Evolutionary conservation across 2,329 filamentous ascomycete genomes (phyloP), one percentile per base, ranked within the genome.

Genomic region (Colletotrichum truncatum): DNA sequence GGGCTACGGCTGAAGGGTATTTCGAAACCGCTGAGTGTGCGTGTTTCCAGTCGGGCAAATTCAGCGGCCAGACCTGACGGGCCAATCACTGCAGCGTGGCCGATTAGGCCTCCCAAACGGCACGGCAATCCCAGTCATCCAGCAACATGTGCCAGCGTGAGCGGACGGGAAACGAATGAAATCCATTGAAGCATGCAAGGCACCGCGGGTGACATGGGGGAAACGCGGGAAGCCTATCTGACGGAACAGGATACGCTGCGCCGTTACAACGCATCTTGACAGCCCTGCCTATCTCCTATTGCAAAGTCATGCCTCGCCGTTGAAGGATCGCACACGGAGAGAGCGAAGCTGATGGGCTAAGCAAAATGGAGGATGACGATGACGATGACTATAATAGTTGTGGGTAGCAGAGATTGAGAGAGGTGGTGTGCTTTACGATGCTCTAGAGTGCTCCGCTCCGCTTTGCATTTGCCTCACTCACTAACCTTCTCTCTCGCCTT

Each of bases 101-200:
- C 45, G 38, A 36, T 45, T 23, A 26, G 43, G 36, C 38, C 41
- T 7, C 23, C 28, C 49, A 51, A 36, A 48, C 51, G 52, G 16
- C 55, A 64, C 45, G 30, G 38, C 43, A 46, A 64, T 39, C 30
- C 63, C 59, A 56, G 58, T 55, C 38, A 25, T 32, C 41, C 38
- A 52, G 36, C 63, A 57, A 67, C 63, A 58, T 68, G 57, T 52
- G 34, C 66, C 46, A 64, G 58, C 57, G n/a, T 67, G 63, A 64
- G 57, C 57, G 63, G 48, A 64, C 52, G 63, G 57, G 32, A 63
- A 28, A 45, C 66, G 54, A 48, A 46, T 48, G 21, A 36, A 32
- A 59, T 12, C 43, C 48, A 64, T 49, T 39, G 14, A 41, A 25
- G 23, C 39, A 64, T 67, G 64, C 64, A 67, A 67, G 64, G 64